Base-by-base conservation (phyloP, 306 rosid genomes). In the Senna siamea region DNA sequence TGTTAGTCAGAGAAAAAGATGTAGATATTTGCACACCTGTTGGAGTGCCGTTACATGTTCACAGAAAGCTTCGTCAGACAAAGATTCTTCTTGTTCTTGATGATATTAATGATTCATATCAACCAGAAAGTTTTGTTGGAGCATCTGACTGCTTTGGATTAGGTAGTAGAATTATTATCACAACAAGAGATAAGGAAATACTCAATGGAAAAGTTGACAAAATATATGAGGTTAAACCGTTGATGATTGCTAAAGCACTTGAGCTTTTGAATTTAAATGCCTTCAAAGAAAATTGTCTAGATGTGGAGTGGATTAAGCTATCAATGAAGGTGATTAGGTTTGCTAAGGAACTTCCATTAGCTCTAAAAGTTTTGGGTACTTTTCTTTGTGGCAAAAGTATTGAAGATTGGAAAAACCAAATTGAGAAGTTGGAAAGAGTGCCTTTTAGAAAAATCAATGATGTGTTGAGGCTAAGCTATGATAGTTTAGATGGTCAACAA, bases 371-470 rank as follows among this genome's bases (percentile, higher is more conserved):
- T 68, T 52, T 54, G 43, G 77, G 70, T 62, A 15, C 15, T 0
- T 26, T 23, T 17, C 72, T 72, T 48, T 5, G 0, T 0, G 58
- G 59, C 0, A 67, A 73, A 37, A 23, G 15, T 0, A 47, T 4
- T 18, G 6, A 11, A 5, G 53, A 22, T 13, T 81, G 82, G 82
- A 41, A 82, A 68, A 68, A 64, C 6, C 40, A 52, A 28, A n/a
- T 73, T 0, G 5, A 43, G 14, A 66, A 5, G 1, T 69, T 72
- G 1, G 14, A 15, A 17, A 73, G 43, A 34, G 15, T 44, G 13
- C 77, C 79, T 0, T 3, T 0, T 46, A 9, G 3, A 22, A 20
- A 26, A 11, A 56, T 81, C 4, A 20, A 66, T 15, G 34, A 66
- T 51, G 11, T 53, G 0, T 1, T 77, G 2, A 77, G 48, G 13